Evolutionary conservation across 2,329 filamentous ascomycete species (phyloP).

Genomic region (Pyrenochaeta sp.): DNA sequence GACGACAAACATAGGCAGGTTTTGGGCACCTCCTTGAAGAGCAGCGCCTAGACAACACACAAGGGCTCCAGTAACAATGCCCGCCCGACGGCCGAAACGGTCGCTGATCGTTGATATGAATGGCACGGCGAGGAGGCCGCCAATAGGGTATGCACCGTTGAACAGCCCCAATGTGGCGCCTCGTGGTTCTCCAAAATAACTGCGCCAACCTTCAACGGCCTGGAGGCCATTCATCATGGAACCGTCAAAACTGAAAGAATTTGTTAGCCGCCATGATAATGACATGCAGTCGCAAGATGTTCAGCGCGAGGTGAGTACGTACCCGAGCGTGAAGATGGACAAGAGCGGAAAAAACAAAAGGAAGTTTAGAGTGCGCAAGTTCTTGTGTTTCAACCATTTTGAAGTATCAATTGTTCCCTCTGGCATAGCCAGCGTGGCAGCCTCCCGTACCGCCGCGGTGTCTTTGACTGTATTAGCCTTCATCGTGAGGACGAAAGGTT

Average conservation of each 20-base stretch:
- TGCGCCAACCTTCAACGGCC: conserved; percentile 50
- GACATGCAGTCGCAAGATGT: no score
- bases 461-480: not conserved
- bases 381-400: conserved; percentile 1
- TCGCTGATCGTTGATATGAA: conserved; percentile 11
- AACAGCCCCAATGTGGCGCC: conserved; percentile 23
- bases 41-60: conserved; percentile 16
- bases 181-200: conserved; percentile 29
- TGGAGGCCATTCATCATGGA: conserved; percentile 42
- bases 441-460: not conserved
- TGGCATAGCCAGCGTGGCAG: not conserved
- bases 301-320: not conserved
- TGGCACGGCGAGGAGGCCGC: not conserved
- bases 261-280: no score
- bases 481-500: not conserved
- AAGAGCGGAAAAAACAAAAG: conserved; percentile 1
- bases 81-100: conserved; percentile 26
- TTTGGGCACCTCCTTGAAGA: conserved; percentile 55
- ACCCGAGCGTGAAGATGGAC: conserved; percentile 1
- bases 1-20: conserved; percentile 59
- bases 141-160: conserved; percentile 11
- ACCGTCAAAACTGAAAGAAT: not conserved
- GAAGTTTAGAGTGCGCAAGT: conserved; percentile 1
- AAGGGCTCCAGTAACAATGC: conserved; percentile 59
- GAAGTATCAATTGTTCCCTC: not conserved